These are phyloP conservation scores for Gossypium aridum DNA, from an alignment of 441 rosid species.

Conservation along the genomic window DNA sequence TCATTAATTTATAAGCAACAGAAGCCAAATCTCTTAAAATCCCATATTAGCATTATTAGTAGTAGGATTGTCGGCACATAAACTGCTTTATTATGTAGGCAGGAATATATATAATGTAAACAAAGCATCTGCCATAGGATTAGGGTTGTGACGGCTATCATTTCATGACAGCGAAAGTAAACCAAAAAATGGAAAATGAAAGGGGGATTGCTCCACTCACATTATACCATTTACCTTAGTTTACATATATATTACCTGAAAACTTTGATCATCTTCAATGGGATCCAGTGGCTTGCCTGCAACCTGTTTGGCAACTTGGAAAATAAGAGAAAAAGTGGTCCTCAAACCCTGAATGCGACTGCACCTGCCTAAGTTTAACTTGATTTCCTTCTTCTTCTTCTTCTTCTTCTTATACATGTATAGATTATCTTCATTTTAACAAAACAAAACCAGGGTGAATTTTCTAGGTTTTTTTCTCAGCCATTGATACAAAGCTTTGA, in stretches of 20 bases:
- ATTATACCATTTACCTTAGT: neutral
- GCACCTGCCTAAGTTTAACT: neutral
- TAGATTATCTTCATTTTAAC: neutral
- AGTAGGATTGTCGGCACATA: slow-evolving; percentile 9
- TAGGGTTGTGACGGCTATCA: slow-evolving; percentile 10
- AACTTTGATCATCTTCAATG: neutral
- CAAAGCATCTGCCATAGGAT: slow-evolving; percentile 5
- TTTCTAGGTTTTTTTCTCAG: no score
- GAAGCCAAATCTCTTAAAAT: neutral
- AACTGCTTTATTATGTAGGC: neutral
- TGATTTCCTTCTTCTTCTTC: neutral
- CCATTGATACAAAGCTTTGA: no score
- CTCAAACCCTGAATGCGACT: neutral
- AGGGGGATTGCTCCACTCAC: neutral
- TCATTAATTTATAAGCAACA: neutral
- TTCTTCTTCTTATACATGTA: neutral
- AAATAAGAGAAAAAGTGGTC: neutral
- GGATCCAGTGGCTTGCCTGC: neutral
- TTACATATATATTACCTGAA: neutral
- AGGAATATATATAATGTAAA: neutral
- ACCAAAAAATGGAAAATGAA: neutral
- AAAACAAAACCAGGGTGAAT: no score
- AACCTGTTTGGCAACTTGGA: neutral
- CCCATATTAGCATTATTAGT: neutral
- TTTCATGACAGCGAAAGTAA: slow-evolving; percentile 11